Conservation (phyloP, 176 grass and related monocot genomes). For the Alloteropsis semialata region DNA sequence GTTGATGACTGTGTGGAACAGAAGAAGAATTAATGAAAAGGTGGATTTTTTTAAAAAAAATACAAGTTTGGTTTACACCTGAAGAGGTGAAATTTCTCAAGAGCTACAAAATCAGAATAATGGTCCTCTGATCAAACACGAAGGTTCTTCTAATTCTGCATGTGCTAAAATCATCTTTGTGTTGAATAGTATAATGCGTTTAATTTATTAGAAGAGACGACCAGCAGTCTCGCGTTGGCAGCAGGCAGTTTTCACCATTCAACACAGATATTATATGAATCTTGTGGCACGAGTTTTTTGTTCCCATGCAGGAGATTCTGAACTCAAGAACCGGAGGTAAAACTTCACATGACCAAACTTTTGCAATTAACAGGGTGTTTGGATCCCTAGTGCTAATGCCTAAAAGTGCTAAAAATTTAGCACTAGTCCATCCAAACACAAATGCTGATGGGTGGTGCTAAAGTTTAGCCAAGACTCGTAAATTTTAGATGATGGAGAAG, state of each 20-base stretch:
- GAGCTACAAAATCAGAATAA: background rate
- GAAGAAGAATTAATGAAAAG: background rate
- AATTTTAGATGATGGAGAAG: too few species aligned
- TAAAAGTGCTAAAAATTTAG: too few species aligned
- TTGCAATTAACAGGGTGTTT: too few species aligned
- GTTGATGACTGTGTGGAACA: background rate
- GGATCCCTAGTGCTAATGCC: too few species aligned
- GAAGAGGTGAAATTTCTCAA: slow-evolving; percentile 8
- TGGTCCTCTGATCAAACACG: background rate
- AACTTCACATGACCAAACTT: background rate
- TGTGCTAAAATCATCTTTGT: background rate
- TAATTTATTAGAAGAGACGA: slow-evolving; percentile 1
- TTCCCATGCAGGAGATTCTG: slow-evolving; percentile 4
- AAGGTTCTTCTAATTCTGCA: slow-evolving; percentile 13
- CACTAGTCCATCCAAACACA: too few species aligned
- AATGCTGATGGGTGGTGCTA: too few species aligned
- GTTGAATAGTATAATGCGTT: background rate
- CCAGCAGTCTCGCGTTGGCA: background rate
- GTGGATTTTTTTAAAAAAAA: background rate
- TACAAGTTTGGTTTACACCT: too few species aligned
- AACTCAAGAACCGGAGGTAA: background rate
- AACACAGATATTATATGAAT: background rate
- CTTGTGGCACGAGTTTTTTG: background rate
- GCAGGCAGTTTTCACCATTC: background rate
- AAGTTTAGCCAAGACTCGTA: too few species aligned